phyloP scores from a whole-genome alignment of 805 yeast species.

The Saccharomycopsis sp. region DNA sequence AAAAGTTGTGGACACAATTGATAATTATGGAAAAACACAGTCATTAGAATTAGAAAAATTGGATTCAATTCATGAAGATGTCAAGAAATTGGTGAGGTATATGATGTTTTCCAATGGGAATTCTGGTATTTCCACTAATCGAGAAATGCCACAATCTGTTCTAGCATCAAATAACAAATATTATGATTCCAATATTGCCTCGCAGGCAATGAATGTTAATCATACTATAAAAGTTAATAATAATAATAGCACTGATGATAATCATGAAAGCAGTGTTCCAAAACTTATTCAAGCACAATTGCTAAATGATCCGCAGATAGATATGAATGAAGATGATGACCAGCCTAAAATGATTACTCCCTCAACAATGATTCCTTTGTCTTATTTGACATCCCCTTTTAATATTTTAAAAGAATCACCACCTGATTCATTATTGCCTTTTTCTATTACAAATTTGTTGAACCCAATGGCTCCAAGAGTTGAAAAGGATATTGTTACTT shows the following conservation, averaged over 20 bases:
- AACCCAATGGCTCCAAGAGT: slow-evolving; percentile 19
- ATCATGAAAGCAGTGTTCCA: no score
- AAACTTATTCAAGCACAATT: no score
- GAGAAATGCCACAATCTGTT: no score
- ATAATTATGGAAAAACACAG: not conserved
- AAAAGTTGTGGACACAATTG: not conserved
- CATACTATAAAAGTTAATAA: no score
- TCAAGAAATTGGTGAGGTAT: slow-evolving; percentile 1
- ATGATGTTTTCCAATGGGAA: no score
- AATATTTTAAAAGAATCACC: slow-evolving; percentile 26
- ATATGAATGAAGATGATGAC: not conserved
- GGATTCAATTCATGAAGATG: slow-evolving; percentile 19
- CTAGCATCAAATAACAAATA: no score
- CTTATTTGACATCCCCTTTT: slow-evolving; percentile 34
- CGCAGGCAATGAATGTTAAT: no score
- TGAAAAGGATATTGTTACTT: slow-evolving; percentile 29
- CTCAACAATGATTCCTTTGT: slow-evolving; percentile 23
- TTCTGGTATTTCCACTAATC: no score
- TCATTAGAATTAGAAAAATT: not conserved
- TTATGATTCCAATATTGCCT: no score
- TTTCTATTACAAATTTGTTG: slow-evolving; percentile 26
- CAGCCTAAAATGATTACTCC: slow-evolving; percentile 19
- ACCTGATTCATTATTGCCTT: slow-evolving; percentile 22
- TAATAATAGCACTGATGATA: no score
- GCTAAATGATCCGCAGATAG: not conserved